These are phyloP conservation scores for Schwanniomyces etchellsii DNA, from an alignment of 1,139 yeast genomes.

Conservation along the genomic window DNA sequence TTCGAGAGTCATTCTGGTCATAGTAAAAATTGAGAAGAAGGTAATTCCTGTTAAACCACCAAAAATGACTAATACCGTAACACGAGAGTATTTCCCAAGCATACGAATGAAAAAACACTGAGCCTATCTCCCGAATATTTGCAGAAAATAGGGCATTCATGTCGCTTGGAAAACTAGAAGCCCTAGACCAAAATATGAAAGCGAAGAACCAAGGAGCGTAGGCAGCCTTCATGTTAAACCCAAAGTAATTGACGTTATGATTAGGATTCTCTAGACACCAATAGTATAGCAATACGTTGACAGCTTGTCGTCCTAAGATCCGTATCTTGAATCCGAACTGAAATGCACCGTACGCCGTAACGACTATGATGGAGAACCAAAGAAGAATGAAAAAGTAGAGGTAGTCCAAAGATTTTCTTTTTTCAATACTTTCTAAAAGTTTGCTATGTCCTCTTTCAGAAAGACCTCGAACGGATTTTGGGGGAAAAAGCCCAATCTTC, in stretches of 20 bases:
- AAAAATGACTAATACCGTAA: constrained; percentile 26
- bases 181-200: constrained; percentile 13
- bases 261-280: constrained; percentile 26
- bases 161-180: too few relatives aligned
- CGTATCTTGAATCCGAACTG: constrained; percentile 10
- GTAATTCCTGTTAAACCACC: constrained; percentile 32
- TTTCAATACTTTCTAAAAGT: constrained; percentile 13
- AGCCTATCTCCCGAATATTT: neutral
- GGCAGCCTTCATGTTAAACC: constrained; percentile 19
- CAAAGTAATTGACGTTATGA: constrained; percentile 19
- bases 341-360: constrained; percentile 13
- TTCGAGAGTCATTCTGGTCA: constrained; percentile 14
- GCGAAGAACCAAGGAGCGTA: constrained; percentile 23
- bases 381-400: constrained; percentile 23
- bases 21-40: constrained; percentile 15
- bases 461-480: constrained; percentile 9
- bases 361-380: constrained; percentile 16
- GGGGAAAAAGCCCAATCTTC: constrained; percentile 15
- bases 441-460: constrained; percentile 11
- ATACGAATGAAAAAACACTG: constrained; percentile 7
- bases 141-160: too few relatives aligned
- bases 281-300: constrained; percentile 23
- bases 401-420: constrained; percentile 23
- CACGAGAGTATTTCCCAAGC: constrained; percentile 18
- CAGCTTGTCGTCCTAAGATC: constrained; percentile 19